Conservation (phyloP, 306 rosid species). For the Senna tora region DNA sequence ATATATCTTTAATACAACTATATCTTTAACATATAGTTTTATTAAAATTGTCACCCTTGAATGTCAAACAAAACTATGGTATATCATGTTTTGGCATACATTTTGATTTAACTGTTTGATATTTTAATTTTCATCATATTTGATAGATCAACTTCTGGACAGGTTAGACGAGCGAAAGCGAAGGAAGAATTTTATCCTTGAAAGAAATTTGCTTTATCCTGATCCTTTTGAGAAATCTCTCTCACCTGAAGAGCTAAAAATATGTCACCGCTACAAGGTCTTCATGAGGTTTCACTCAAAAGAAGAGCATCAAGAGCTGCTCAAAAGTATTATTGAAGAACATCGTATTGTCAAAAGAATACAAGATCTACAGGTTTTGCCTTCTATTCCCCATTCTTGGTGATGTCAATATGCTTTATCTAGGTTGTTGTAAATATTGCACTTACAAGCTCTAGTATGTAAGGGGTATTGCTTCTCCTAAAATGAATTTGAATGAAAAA, state of each 20-base stretch:
- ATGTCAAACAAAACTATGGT: background rate
- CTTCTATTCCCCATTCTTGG: slow-evolving; percentile 2
- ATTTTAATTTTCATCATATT: background rate
- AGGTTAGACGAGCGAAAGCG: slow-evolving; percentile 92
- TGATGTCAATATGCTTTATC: slow-evolving; percentile 20
- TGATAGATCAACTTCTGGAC: slow-evolving; percentile 46
- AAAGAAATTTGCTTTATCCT: slow-evolving; percentile 76
- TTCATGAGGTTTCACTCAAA: slow-evolving; percentile 82
- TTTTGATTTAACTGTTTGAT: background rate
- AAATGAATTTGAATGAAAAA: background rate
- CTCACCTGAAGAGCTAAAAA: slow-evolving; percentile 67
- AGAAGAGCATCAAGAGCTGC: slow-evolving; percentile 68
- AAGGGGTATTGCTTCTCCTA: background rate
- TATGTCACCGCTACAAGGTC: slow-evolving; percentile 68
- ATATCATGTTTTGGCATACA: slow-evolving; percentile 11
- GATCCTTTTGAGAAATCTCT: slow-evolving; percentile 72
- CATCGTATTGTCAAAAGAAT: slow-evolving; percentile 68
- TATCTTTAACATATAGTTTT: slow-evolving; percentile 24
- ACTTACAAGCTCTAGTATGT: slow-evolving; percentile 19
- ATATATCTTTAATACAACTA: too few species aligned
- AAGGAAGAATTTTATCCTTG: slow-evolving; percentile 75
- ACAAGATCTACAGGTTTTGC: slow-evolving; percentile 80
- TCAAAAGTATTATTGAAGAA: slow-evolving; percentile 69
- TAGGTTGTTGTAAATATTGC: slow-evolving; percentile 4
- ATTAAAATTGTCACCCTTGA: background rate